These are phyloP conservation scores for Phaseolus lunatus DNA, from an alignment of 306 rosid genomes.

Conservation along the genomic window DNA sequence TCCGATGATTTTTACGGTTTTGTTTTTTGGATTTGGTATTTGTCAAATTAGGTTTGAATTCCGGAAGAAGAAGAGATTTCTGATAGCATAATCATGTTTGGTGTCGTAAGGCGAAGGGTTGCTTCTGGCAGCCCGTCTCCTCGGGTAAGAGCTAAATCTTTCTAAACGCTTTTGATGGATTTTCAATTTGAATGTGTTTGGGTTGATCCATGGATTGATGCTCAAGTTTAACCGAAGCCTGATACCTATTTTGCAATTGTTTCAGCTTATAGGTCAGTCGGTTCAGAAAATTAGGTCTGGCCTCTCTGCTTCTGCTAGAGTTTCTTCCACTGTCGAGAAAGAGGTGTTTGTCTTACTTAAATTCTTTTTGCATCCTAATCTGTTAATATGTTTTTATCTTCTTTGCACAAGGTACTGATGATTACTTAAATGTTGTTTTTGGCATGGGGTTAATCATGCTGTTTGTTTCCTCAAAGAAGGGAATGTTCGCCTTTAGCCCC, in stretches of 20 bases:
- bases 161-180: not conserved
- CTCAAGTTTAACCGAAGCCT: conserved; percentile 4
- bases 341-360: conserved; percentile 51
- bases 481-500: not conserved
- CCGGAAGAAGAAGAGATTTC: not conserved
- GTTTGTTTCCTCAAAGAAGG: not conserved
- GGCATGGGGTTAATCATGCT: not conserved
- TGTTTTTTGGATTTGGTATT: conserved; percentile 29
- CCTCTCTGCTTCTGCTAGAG: conserved; percentile 51
- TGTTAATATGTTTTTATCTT: not conserved
- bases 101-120: conserved; percentile 72
- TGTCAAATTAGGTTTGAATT: conserved; percentile 45
- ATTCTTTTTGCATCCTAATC: not conserved
- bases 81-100: conserved; percentile 53
- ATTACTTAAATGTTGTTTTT: not conserved
- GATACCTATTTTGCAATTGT: conserved; percentile 2
- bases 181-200: conserved; percentile 11
- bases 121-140: conserved; percentile 69
- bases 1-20: not conserved
- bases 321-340: conserved; percentile 55
- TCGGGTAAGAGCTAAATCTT: conserved; percentile 45
- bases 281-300: conserved; percentile 50
- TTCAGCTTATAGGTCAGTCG: conserved; percentile 57
- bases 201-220: conserved; percentile 6
- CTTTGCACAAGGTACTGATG: not conserved